phyloP scores from a whole-genome alignment of 805 yeast genomes.

The Ogataea dorogensis region DNA sequence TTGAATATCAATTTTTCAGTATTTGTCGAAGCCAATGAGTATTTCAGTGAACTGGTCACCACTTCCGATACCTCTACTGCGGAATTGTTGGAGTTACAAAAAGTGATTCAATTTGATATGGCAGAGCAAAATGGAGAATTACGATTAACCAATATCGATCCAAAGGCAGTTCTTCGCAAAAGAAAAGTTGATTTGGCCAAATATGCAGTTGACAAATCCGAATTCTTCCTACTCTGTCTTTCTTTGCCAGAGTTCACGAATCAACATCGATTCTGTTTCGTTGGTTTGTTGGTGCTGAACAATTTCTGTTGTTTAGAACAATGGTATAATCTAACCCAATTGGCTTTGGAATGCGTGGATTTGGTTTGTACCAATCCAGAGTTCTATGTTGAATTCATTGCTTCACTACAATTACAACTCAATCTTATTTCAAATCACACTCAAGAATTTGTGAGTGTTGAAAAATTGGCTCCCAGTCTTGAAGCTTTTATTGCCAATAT shows the following conservation, averaged over 20 bases:
- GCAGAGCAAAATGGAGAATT: constrained; percentile 36
- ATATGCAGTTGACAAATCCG: constrained; percentile 58
- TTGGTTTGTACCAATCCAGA: constrained; percentile 24
- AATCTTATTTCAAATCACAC: constrained; percentile 35
- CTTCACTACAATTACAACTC: constrained; percentile 37
- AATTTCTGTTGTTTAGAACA: constrained; percentile 64
- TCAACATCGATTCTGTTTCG: constrained; percentile 53
- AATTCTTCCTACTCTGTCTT: constrained; percentile 44
- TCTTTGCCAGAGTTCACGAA: constrained; percentile 42
- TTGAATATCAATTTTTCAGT: constrained; percentile 2
- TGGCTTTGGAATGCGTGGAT: constrained; percentile 39
- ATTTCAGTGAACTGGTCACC: constrained; percentile 33
- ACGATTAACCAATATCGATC: constrained; percentile 42
- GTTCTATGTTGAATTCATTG: constrained; percentile 35
- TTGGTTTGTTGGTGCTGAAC: constrained; percentile 51
- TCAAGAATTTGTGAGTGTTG: constrained; percentile 13
- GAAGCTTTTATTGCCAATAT: constrained; percentile 14
- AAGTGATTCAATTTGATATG: constrained; percentile 32
- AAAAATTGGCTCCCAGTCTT: constrained; percentile 11
- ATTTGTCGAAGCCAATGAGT: constrained; percentile 14
- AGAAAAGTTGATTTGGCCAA: constrained; percentile 42
- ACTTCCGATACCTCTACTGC: constrained; percentile 50
- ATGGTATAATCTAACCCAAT: constrained; percentile 54
- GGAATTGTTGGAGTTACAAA: constrained; percentile 43
- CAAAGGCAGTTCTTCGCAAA: constrained; percentile 35